Conservation (phyloP, 225 moss, liverwort and hornwort species). For the Marchantia polymorpha region DNA sequence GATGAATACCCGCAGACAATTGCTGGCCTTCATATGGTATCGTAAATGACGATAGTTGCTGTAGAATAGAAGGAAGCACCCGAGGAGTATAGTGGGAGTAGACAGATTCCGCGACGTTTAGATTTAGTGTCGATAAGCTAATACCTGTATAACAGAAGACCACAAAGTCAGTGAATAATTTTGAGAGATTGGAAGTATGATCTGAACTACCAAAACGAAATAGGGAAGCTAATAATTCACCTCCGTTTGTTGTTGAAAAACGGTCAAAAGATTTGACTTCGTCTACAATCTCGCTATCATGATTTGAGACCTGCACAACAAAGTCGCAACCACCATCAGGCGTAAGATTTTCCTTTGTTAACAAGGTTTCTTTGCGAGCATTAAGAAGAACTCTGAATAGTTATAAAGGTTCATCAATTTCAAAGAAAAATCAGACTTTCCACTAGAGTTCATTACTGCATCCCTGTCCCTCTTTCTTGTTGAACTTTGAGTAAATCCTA, state of each 20-base stretch:
- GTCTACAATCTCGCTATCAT: neutral
- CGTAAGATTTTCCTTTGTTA: neutral
- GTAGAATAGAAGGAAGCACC: constrained; percentile 25
- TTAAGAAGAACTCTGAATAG: too few species aligned
- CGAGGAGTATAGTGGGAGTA: constrained; percentile 26
- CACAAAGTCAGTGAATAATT: neutral
- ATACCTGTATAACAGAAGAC: neutral
- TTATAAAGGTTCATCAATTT: too few species aligned
- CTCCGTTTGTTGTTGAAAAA: neutral
- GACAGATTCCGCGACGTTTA: constrained; percentile 14
- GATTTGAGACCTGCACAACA: constrained; percentile 17
- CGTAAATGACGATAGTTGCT: constrained; percentile 25
- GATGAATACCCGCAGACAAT: neutral
- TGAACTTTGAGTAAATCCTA: too few species aligned
- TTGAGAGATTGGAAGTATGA: neutral
- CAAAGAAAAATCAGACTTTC: too few species aligned
- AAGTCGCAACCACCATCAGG: neutral
- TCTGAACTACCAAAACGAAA: neutral
- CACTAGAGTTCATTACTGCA: too few species aligned
- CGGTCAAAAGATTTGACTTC: neutral
- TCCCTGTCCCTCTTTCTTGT: too few species aligned
- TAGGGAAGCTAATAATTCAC: neutral
- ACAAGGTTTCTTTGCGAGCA: too few species aligned
- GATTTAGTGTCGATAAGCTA: constrained; percentile 2
- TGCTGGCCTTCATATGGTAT: constrained; percentile 14